Percentiles rank a stretch among this genome's conserved stretches.
These are phyloP conservation scores for Suhomyces bribrorum DNA, from an alignment of 1,139 yeast species.

Conservation along the genomic window DNA sequence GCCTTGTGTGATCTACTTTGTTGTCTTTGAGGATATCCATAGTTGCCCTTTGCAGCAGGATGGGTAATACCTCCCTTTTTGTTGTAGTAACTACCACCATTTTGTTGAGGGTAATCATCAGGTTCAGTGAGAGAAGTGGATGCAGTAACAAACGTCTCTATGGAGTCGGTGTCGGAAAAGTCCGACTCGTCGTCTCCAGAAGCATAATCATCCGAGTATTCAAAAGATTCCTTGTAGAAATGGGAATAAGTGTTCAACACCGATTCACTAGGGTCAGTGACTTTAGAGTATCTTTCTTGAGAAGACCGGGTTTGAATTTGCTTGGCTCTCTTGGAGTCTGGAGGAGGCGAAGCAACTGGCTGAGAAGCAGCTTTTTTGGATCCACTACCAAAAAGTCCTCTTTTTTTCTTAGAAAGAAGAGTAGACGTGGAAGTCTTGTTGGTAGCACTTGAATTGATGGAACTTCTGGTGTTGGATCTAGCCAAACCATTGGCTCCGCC, in stretches of 20 bases:
- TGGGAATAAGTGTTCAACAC: conserved; percentile 25
- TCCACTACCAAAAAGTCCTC: conserved; percentile 18
- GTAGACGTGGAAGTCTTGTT: conserved; percentile 24
- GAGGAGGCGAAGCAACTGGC: conserved; percentile 15
- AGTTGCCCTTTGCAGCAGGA: conserved; percentile 6
- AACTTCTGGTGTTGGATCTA: conserved; percentile 28
- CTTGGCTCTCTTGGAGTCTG: conserved; percentile 27
- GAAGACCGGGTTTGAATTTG: conserved; percentile 35
- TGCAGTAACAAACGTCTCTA: conserved; percentile 44
- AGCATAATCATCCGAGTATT: conserved; percentile 25
- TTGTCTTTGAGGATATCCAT: conserved; percentile 2
- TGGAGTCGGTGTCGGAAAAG: conserved; percentile 26
- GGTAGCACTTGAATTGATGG: conserved; percentile 31
- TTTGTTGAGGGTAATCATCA: conserved; percentile 6
- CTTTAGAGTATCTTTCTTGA: conserved; percentile 29
- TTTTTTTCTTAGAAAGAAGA: conserved; percentile 12
- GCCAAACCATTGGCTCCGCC: conserved; percentile 25
- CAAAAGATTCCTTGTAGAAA: conserved; percentile 27
- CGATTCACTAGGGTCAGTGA: conserved; percentile 27
- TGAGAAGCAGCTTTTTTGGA: conserved; percentile 11
- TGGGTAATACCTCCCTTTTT: conserved; percentile 10
- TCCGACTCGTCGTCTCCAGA: conserved; percentile 21
- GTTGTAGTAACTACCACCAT: conserved; percentile 12
- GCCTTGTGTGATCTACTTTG: conserved; percentile 1
- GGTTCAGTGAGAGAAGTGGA: conserved; percentile 31